Conservation (phyloP, 1,284 basidiomycete genomes). For the Malassezia obtusa region DNA sequence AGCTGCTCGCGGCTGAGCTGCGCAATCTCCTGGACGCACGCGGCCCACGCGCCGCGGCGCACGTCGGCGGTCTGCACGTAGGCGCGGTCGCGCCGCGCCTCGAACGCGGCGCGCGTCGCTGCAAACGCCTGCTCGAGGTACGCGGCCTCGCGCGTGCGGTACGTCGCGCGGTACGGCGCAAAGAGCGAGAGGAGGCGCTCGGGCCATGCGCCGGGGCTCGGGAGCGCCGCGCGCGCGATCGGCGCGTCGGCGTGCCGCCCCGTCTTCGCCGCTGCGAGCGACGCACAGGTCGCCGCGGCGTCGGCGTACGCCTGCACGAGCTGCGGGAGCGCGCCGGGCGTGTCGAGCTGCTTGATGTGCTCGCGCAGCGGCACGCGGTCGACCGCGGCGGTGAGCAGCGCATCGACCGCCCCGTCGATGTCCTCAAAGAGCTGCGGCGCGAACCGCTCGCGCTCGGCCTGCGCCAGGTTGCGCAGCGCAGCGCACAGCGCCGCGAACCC, state of each 20-base stretch:
- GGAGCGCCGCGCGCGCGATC: neutral
- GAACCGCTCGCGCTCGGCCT: neutral
- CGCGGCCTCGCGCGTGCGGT: neutral
- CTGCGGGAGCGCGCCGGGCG: neutral
- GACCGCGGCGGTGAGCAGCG: neutral
- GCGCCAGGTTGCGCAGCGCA: neutral
- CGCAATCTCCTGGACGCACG: neutral
- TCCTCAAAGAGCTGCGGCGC: conserved; percentile 1
- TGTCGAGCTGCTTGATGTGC: neutral
- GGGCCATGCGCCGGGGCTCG: neutral
- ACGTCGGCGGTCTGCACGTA: conserved; percentile 1
- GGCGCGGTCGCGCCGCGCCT: conserved; percentile 8
- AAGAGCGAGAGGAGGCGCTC: neutral
- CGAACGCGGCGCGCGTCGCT: neutral
- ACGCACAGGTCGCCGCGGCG: too few relatives aligned
- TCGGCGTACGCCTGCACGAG: conserved; percentile 3
- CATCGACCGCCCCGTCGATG: neutral
- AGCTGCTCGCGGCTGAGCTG: conserved; percentile 1
- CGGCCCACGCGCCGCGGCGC: conserved; percentile 1
- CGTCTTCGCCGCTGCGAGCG: neutral
- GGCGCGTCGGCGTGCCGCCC: neutral
- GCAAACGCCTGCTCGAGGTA: neutral
- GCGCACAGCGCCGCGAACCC: neutral
- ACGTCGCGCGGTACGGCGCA: neutral
- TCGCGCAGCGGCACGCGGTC: neutral